Evolutionary conservation across 371 early-diverging fungal species (phyloP).

Genomic region (Apophysomyces elegans): DNA sequence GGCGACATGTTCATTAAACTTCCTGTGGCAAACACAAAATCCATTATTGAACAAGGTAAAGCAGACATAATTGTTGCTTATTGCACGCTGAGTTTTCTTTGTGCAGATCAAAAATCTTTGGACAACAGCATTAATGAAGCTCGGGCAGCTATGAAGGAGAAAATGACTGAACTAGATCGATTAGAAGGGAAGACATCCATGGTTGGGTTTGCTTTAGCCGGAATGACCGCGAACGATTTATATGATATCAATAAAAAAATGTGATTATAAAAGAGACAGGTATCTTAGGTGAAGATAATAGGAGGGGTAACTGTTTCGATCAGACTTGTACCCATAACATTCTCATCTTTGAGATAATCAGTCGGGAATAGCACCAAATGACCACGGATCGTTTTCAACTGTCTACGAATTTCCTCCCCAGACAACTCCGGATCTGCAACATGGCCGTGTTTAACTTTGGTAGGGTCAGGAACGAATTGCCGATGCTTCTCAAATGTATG

Average conservation of each 20-base stretch:
- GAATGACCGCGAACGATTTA: slow-evolving; percentile 44
- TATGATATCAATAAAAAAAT: slow-evolving; percentile 29
- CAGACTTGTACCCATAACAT: slow-evolving; percentile 62
- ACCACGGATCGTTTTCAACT: slow-evolving; percentile 54
- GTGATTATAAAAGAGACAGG: neutral
- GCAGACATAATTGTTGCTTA: neutral
- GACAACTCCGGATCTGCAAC: slow-evolving; percentile 50
- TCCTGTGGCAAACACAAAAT: slow-evolving; percentile 42
- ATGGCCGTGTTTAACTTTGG: slow-evolving; percentile 57
- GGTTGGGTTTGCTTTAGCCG: slow-evolving; percentile 46
- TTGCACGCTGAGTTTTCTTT: neutral
- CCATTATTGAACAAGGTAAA: slow-evolving; percentile 50
- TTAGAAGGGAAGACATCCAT: slow-evolving; percentile 53
- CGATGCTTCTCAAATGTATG: slow-evolving; percentile 65
- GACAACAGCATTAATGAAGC: slow-evolving; percentile 47
- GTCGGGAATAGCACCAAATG: slow-evolving; percentile 79
- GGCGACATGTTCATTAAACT: slow-evolving; percentile 71
- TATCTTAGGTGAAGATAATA: slow-evolving; percentile 59
- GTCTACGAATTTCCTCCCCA: slow-evolving; percentile 41
- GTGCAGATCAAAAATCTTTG: slow-evolving; percentile 49
- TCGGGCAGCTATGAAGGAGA: slow-evolving; percentile 49
- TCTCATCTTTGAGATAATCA: slow-evolving; percentile 76
- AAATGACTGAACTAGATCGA: slow-evolving; percentile 45
- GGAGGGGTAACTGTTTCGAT: slow-evolving; percentile 59
- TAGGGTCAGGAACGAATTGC: slow-evolving; percentile 57